Conservation (phyloP, 2,329 filamentous ascomycete genomes). For the Orbilia quercus region DNA sequence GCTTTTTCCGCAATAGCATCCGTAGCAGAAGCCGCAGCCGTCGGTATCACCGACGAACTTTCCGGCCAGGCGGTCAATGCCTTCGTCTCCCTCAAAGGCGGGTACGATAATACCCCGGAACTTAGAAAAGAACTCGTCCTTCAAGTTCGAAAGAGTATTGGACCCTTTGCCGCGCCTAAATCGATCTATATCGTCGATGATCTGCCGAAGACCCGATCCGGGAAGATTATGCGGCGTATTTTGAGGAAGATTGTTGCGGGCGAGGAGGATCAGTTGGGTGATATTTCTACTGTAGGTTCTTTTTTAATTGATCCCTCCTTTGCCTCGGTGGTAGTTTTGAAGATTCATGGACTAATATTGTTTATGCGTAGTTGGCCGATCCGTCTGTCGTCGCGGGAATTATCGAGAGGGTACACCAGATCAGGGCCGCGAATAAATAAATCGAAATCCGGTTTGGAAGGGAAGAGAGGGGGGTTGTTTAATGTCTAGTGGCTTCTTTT, state of each 20-base stretch:
- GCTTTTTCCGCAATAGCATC: constrained; percentile 65
- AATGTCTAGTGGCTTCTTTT: constrained; percentile 36
- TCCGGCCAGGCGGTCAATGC: constrained; percentile 98
- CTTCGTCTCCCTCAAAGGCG: constrained; percentile 92
- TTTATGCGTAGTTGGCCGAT: constrained; percentile 77
- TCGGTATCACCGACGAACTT: constrained; percentile 90
- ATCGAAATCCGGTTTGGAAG: neutral
- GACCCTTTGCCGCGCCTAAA: constrained; percentile 96
- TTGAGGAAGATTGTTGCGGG: constrained; percentile 96
- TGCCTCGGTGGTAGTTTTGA: constrained; percentile 2
- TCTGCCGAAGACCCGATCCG: constrained; percentile 94
- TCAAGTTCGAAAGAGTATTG: constrained; percentile 96
- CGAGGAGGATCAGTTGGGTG: constrained; percentile 95
- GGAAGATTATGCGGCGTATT: constrained; percentile 99
- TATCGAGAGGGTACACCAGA: constrained; percentile 74
- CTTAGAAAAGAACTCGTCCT: constrained; percentile 92
- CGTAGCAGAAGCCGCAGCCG: constrained; percentile 93
- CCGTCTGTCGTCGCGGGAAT: constrained; percentile 90
- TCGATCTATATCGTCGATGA: constrained; percentile 90
- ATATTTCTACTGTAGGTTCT: constrained; percentile 83
- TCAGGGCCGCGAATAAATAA: constrained; percentile 36
- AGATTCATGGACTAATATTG: constrained; percentile 4
- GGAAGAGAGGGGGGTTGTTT: neutral
- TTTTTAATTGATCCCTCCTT: constrained; percentile 51
- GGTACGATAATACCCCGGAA: constrained; percentile 78